Conservation (phyloP, 768 basidiomycete species). For the Xerocomus potaroensis region DNA sequence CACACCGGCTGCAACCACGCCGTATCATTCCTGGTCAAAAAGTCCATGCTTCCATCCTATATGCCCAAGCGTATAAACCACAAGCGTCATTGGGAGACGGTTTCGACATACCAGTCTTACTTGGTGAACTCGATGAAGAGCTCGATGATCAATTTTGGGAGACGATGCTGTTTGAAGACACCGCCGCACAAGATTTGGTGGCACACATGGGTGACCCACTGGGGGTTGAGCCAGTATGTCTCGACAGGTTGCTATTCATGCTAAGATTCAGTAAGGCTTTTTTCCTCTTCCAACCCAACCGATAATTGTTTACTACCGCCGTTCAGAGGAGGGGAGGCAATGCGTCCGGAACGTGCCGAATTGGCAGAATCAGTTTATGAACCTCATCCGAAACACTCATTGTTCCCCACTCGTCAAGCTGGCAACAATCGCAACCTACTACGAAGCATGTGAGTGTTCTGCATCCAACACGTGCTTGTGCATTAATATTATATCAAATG, state of each 20-base stretch:
- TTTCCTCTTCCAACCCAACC: not conserved
- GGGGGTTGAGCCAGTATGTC: not conserved
- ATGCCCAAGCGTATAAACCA: conserved; percentile 19
- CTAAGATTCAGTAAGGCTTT: not conserved
- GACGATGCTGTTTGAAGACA: conserved; percentile 15
- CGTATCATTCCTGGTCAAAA: conserved; percentile 27
- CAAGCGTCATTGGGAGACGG: conserved; percentile 17
- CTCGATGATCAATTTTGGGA: conserved; percentile 16
- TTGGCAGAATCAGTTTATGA: conserved; percentile 10
- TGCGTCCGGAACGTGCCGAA: conserved; percentile 9
- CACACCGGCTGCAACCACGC: conserved; percentile 16
- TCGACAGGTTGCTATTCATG: conserved; percentile 15
- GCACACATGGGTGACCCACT: conserved; percentile 5
- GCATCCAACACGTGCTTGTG: not conserved
- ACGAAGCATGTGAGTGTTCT: conserved; percentile 14
- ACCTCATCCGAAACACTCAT: conserved; percentile 3
- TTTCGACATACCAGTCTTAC: conserved; percentile 18
- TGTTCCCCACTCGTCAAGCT: conserved; percentile 13
- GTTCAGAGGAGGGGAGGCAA: conserved; percentile 13
- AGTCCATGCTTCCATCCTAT: conserved; percentile 22
- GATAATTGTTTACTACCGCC: not conserved
- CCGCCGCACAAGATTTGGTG: conserved; percentile 11
- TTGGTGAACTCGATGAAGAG: not conserved
- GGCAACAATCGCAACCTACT: conserved; percentile 19
- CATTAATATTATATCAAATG: not conserved